phyloP scores from a whole-genome alignment of 768 basidiomycete genomes.

The Lactifluus hygrophoroides region DNA sequence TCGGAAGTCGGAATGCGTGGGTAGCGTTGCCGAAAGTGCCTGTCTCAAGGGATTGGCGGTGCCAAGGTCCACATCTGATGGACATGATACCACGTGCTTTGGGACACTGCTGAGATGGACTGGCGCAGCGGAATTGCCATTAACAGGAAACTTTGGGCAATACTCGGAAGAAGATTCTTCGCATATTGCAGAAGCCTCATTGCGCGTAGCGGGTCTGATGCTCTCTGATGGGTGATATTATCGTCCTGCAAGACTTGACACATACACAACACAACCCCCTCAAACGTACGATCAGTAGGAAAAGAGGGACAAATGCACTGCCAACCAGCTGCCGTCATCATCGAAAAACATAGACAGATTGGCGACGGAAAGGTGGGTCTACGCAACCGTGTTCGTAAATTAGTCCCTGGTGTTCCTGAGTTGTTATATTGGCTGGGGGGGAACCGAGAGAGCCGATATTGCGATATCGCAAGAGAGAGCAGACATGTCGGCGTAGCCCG shows the following conservation, averaged over 20 bases:
- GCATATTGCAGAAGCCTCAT: background rate
- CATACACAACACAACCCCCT: no score
- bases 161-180: background rate
- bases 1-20: slow-evolving; percentile 1
- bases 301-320: background rate
- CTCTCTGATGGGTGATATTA: background rate
- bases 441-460: slow-evolving; percentile 10
- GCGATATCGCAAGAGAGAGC: slow-evolving; percentile 3
- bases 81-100: background rate
- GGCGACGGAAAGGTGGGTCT: slow-evolving; percentile 5
- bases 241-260: background rate
- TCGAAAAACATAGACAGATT: background rate
- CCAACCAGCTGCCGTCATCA: slow-evolving; percentile 6
- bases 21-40: background rate
- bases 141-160: slow-evolving; percentile 5
- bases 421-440: background rate
- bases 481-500: slow-evolving; percentile 9
- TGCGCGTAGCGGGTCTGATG: background rate
- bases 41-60: background rate
- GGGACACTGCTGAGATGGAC: slow-evolving; percentile 2
- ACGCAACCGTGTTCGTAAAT: background rate
- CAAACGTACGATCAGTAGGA: background rate
- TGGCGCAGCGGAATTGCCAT: slow-evolving; percentile 7
- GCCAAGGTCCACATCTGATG: slow-evolving; percentile 4
- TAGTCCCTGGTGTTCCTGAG: slow-evolving; percentile 13